Conservation (phyloP, 371 early-diverging fungal genomes). For the Phascolomyces articulosus region DNA sequence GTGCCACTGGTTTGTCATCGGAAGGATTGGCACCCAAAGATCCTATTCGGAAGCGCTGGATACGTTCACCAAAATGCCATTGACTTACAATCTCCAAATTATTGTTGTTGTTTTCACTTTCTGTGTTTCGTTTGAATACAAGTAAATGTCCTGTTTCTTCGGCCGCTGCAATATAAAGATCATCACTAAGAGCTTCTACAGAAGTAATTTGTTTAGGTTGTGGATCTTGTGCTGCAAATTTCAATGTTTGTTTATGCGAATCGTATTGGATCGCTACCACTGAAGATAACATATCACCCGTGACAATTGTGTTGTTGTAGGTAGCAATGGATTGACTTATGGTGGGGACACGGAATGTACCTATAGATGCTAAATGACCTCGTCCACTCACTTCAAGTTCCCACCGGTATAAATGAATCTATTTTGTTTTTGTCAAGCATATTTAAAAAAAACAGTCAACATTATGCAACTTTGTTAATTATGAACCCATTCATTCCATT, state of each 20-base stretch:
- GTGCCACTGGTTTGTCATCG: conserved; percentile 53
- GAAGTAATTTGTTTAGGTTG: conserved; percentile 68
- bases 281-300: conserved; percentile 41
- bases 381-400: conserved; percentile 31
- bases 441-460: not conserved
- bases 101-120: conserved; percentile 35
- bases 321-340: conserved; percentile 34
- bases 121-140: conserved; percentile 47
- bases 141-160: conserved; percentile 71
- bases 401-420: conserved; percentile 42
- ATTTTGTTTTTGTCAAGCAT: too few species aligned
- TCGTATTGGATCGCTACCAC: conserved; percentile 42
- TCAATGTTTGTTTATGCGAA: conserved; percentile 58
- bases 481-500: too few species aligned
- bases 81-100: conserved; percentile 64
- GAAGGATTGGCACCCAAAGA: conserved; percentile 72
- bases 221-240: conserved; percentile 71
- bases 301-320: conserved; percentile 24
- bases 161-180: conserved; percentile 64
- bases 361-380: conserved; percentile 26
- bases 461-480: not conserved
- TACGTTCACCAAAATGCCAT: conserved; percentile 85
- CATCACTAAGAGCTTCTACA: conserved; percentile 61
- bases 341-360: conserved; percentile 29
- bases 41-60: conserved; percentile 82